Evolutionary conservation across 495 filamentous ascomycete genomes (phyloP).

Genomic region (Collariella sp.): DNA sequence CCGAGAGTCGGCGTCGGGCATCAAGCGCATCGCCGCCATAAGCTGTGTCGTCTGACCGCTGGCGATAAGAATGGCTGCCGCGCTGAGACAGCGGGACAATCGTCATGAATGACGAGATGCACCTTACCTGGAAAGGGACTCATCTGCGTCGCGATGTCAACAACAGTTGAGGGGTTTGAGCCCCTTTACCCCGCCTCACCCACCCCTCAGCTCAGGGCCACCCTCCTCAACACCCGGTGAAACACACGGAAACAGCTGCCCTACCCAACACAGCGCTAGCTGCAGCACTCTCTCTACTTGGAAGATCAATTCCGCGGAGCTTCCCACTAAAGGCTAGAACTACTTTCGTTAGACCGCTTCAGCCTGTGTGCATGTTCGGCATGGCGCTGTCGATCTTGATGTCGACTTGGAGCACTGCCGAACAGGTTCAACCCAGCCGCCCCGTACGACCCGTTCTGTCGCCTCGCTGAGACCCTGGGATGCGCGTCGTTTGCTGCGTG

Average conservation of each 20-base stretch:
- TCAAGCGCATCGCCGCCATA: background rate
- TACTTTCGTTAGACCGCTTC: too few relatives aligned
- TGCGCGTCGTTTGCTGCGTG: background rate
- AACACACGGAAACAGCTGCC: background rate
- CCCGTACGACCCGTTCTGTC: background rate
- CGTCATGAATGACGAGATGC: background rate
- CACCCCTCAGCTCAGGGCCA: background rate
- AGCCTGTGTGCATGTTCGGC: too few relatives aligned
- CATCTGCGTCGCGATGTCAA: background rate
- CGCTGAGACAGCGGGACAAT: background rate
- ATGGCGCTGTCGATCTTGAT: background rate
- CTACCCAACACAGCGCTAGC: background rate
- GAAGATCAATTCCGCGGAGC: constrained; percentile 6
- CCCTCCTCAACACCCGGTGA: background rate
- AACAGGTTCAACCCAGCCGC: background rate
- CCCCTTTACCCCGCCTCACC: background rate
- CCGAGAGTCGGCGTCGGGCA: background rate
- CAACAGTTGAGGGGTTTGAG: background rate
- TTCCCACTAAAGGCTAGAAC: background rate
- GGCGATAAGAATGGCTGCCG: background rate
- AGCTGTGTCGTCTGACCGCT: background rate
- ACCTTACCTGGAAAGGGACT: background rate
- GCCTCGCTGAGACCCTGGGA: background rate
- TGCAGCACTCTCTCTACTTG: background rate
- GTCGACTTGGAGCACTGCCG: background rate